These are phyloP conservation scores for Phytophthora cryptogea DNA, from an alignment of 352 stramenopile species.

Conservation along the genomic window DNA sequence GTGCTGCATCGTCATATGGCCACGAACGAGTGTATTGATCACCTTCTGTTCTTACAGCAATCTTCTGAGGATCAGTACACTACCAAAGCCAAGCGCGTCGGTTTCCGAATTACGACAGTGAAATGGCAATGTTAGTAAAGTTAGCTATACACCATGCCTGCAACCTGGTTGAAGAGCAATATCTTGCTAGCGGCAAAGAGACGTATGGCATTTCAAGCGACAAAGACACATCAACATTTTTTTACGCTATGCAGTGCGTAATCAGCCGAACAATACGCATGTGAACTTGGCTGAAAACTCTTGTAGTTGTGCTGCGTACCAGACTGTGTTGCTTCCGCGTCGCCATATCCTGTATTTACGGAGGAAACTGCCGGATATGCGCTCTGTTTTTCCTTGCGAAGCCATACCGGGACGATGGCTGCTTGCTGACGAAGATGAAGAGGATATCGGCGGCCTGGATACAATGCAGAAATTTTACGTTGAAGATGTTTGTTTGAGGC, in stretches of 20 bases:
- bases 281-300: not conserved
- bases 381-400: no score
- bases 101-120: slow-evolving; percentile 3
- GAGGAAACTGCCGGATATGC: no score
- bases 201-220: no score
- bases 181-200: no score
- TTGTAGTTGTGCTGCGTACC: not conserved
- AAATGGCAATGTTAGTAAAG: not conserved
- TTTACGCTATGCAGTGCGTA: no score
- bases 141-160: slow-evolving; percentile 11
- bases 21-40: slow-evolving; percentile 18
- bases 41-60: slow-evolving; percentile 14
- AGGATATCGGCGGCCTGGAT: no score
- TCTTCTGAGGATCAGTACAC: slow-evolving; percentile 3
- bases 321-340: not conserved
- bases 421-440: no score
- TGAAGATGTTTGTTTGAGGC: no score
- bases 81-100: slow-evolving; percentile 5
- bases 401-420: no score
- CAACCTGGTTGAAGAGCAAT: slow-evolving; percentile 3
- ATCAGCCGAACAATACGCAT: no score
- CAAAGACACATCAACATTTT: no score
- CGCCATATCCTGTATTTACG: slow-evolving; percentile 1
- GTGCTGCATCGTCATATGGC: slow-evolving; percentile 7
- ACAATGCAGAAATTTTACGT: no score